Evolutionary conservation across 75 land plant species (phyloP), one percentile per base, ranked within the genome.

Genomic region (Sequoiadendron giganteum): DNA sequence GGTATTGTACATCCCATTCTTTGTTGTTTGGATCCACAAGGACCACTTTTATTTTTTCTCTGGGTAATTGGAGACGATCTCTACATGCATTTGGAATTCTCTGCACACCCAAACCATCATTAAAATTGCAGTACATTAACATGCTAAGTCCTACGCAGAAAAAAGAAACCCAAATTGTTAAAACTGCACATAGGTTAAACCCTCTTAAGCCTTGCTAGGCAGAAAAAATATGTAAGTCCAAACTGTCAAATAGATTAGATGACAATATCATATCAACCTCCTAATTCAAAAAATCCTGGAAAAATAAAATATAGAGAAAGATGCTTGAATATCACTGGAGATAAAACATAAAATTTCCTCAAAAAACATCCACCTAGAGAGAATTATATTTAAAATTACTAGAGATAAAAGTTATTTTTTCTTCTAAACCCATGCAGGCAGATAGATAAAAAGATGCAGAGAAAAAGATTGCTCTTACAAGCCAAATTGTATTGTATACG

Each of bases 401-500:
- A 58, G 6, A 58, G 19, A 58, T 5, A 21, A 56, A 18, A 19
- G 5, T 58, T 3, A 6, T 8, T 8, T 32, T n/a, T 4, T 7
- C 77, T 73, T 14, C 15, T 32, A 73, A 73, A 73, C 13, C 10
- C 38, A 32, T 52, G 5, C 72, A 68, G 9, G 1, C 9, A 68
- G 6, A 3, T 0, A 58, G 61, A 19, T 18, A 30, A 32, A 39
- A 16, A 15, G 39, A 58, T 58, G 1, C 28, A 65, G 42, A 39
- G 38, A 88, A 36, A 34, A 42, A 48, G 52, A 72, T 10, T 28
- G 45, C 49, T 28, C 32, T 52, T 89, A 90, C 91, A 34, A 90
- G 86, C 87, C 90, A 88, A 75, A 90, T 89, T 32, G 90, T 86
- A 11, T 86, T 76, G 87, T 90, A 89, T 65, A 90, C 90, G 8